A percentile compares a stretch with the other conserved stretches of the same genome.
Conservation (phyloP, 1,284 basidiomycete genomes). For the Sanghuangporus weigelae region DNA sequence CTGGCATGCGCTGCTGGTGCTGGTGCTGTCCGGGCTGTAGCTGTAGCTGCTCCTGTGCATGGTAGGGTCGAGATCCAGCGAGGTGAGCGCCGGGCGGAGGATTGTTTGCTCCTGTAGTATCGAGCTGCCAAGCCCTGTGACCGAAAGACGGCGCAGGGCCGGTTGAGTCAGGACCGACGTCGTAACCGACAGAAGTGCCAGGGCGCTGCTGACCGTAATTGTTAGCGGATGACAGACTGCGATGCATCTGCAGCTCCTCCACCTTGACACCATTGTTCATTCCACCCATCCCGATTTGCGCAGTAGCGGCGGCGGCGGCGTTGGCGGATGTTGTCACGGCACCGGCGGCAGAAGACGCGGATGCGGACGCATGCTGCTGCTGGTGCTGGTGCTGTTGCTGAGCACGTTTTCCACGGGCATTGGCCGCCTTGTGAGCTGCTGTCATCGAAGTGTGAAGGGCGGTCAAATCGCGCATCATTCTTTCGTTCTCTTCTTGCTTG, state of each 20-base stretch:
- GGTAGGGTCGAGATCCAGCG: constrained; percentile 31
- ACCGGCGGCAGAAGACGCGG: background rate
- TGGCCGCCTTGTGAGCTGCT: constrained; percentile 56
- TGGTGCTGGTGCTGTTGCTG: constrained; percentile 19
- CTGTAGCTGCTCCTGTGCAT: constrained; percentile 17
- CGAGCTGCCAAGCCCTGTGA: constrained; percentile 20
- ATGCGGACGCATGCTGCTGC: background rate
- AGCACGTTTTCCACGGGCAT: constrained; percentile 38
- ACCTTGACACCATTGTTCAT: constrained; percentile 23
- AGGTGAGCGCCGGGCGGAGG: constrained; percentile 26
- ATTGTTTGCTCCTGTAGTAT: constrained; percentile 22
- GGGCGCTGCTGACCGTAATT: constrained; percentile 43
- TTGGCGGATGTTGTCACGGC: background rate
- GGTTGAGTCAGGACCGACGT: constrained; percentile 40
- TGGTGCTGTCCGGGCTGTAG: constrained; percentile 7
- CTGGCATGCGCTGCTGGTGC: constrained; percentile 14
- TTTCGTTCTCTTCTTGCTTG: constrained; percentile 82
- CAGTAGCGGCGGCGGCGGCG: background rate
- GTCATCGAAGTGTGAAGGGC: constrained; percentile 83
- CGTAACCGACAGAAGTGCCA: constrained; percentile 65
- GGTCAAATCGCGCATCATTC: constrained; percentile 87
- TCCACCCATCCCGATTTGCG: constrained; percentile 5
- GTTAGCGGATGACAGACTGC: constrained; percentile 29
- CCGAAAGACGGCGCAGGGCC: constrained; percentile 29
- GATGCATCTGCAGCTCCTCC: constrained; percentile 48